These are phyloP conservation scores for Sherardia arvensis DNA, from an alignment of 257 asterid species.

Conservation along the genomic window DNA sequence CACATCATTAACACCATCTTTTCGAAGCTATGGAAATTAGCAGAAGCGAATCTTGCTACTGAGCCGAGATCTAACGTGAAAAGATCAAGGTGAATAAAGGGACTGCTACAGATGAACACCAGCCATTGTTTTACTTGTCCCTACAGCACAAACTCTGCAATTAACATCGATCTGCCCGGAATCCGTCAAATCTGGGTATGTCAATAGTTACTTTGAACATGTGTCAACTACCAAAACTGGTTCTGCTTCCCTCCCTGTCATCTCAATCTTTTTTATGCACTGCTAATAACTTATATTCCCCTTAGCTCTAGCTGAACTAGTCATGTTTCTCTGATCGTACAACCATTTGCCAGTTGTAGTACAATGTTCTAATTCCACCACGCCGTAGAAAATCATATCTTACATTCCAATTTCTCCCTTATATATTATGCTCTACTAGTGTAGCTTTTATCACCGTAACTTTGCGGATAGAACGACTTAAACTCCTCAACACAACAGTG, in stretches of 20 bases:
- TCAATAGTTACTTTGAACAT: conserved; percentile 7
- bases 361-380: neutral
- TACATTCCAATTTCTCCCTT: too few relatives aligned
- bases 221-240: conserved; percentile 14
- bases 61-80: neutral
- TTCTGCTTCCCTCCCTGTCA: conserved; percentile 20
- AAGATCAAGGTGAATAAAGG: neutral
- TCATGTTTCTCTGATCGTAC: neutral
- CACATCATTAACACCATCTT: conserved; percentile 2
- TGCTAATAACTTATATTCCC: neutral
- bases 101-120: neutral
- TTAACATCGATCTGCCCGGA: conserved; percentile 3
- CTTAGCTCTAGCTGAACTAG: neutral
- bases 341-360: neutral
- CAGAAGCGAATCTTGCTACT: too few relatives aligned
- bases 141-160: conserved; percentile 7
- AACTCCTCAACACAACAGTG: too few relatives aligned
- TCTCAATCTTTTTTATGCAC: too few relatives aligned
- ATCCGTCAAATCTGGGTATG: conserved; percentile 12
- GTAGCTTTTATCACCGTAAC: too few relatives aligned
- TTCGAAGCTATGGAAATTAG: neutral
- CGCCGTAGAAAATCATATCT: too few relatives aligned
- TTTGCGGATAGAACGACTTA: too few relatives aligned
- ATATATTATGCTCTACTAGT: too few relatives aligned
- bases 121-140: conserved; percentile 23